Percentiles rank a stretch among this genome's conserved stretches.
These are phyloP conservation scores for Penicillium samsonianum DNA, from an alignment of 495 filamentous ascomycete genomes.

Conservation along the genomic window DNA sequence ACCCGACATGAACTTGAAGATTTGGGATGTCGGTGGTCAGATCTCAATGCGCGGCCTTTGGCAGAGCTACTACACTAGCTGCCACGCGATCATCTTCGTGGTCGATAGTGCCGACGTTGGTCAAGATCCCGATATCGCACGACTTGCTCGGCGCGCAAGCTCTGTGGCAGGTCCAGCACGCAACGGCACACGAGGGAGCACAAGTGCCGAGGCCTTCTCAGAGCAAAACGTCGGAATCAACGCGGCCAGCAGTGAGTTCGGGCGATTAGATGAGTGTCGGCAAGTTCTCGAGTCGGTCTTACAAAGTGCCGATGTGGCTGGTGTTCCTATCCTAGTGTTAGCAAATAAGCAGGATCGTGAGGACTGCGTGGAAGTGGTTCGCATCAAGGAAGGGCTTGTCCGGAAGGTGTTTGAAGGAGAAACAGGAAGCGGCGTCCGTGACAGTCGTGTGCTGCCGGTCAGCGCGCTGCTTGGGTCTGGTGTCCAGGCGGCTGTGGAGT, in stretches of 20 bases:
- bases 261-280: conserved; percentile 83
- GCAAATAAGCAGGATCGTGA: conserved; percentile 98
- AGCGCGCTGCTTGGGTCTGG: conserved; percentile 89
- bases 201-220: conserved; percentile 29
- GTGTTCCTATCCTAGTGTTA: conserved; percentile 87
- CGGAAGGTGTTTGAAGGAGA: conserved; percentile 94
- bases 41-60: conserved; percentile 84
- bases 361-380: conserved; percentile 94
- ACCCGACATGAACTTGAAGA: conserved; percentile 91
- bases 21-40: conserved; percentile 98
- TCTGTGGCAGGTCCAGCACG: conserved; percentile 32
- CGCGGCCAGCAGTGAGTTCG: conserved; percentile 54
- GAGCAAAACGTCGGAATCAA: conserved; percentile 42
- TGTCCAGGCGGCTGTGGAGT: conserved; percentile 92
- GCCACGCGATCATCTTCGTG: conserved; percentile 96
- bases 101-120: conserved; percentile 93
- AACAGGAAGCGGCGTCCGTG: conserved; percentile 77
- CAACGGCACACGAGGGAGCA: conserved; percentile 7
- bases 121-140: conserved; percentile 60
- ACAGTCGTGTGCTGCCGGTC: conserved; percentile 88
- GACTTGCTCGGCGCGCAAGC: conserved; percentile 36
- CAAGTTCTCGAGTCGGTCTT: conserved; percentile 84
- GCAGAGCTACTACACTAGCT: conserved; percentile 92
- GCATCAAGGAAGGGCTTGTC: conserved; percentile 94
- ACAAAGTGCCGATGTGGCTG: conserved; percentile 78